These are phyloP conservation scores for Geotrichum europaeum DNA, from an alignment of 1,139 yeast species.

Conservation along the genomic window DNA sequence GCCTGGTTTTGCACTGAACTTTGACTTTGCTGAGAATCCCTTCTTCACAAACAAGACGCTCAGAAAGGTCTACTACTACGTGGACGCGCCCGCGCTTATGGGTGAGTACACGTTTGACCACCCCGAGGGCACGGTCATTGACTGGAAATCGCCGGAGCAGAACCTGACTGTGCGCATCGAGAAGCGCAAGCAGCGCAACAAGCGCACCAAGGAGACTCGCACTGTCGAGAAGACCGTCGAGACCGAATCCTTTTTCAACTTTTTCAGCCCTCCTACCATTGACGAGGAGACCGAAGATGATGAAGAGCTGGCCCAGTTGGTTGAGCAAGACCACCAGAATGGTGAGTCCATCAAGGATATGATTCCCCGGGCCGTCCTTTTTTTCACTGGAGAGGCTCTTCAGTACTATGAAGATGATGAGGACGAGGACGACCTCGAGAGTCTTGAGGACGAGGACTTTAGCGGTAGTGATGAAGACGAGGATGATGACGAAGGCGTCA, in stretches of 20 bases:
- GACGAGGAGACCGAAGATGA: slow-evolving; percentile 46
- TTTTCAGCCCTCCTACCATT: slow-evolving; percentile 75
- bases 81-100: slow-evolving; percentile 42
- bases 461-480: slow-evolving; percentile 36
- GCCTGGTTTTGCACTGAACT: slow-evolving; percentile 86
- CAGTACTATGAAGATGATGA: slow-evolving; percentile 46
- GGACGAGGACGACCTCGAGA: slow-evolving; percentile 44
- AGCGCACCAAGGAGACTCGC: slow-evolving; percentile 94
- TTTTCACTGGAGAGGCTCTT: slow-evolving; percentile 98
- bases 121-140: slow-evolving; percentile 84
- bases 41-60: slow-evolving; percentile 67
- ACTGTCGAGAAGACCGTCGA: slow-evolving; percentile 93
- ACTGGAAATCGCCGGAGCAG: slow-evolving; percentile 75
- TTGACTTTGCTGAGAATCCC: slow-evolving; percentile 72
- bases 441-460: slow-evolving; percentile 46
- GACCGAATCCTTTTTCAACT: slow-evolving; percentile 87
- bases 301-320: slow-evolving; percentile 55
- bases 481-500: slow-evolving; percentile 19
- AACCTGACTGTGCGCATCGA: slow-evolving; percentile 85
- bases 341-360: slow-evolving; percentile 97
- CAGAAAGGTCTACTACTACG: slow-evolving; percentile 81
- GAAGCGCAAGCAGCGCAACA: slow-evolving; percentile 96
- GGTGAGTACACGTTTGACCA: slow-evolving; percentile 97
- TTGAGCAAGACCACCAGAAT: slow-evolving; percentile 87
- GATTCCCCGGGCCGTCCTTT: slow-evolving; percentile 92